A percentile compares a stretch with the other conserved stretches of the same genome.
Evolutionary conservation across 306 rosid genomes (phyloP).

Genomic region (Astragalus membranaceus): DNA sequence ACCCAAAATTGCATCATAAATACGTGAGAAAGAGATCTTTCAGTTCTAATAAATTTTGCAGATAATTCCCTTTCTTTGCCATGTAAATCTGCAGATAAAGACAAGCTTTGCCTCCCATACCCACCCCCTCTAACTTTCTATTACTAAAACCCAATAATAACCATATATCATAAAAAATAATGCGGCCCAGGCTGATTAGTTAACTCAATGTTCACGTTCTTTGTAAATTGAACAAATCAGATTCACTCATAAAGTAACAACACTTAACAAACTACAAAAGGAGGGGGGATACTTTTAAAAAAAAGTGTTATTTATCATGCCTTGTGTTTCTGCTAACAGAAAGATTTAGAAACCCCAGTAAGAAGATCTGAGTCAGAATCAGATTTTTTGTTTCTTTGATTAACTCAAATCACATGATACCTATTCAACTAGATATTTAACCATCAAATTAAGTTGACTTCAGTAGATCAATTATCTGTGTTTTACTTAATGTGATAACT

Average conservation of each 20-base stretch:
- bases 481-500: neutral
- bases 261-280: neutral
- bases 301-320: neutral
- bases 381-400: neutral
- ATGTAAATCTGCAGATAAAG: neutral
- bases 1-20: conserved; percentile 24
- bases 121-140: neutral
- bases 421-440: neutral
- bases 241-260: neutral
- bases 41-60: neutral
- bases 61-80: neutral
- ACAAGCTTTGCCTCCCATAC: neutral
- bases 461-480: neutral
- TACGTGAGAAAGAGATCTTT: conserved; percentile 19
- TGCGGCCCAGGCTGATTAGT: neutral
- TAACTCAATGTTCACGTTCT: neutral
- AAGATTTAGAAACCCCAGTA: neutral
- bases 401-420: neutral
- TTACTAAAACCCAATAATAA: neutral
- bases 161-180: neutral
- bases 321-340: neutral
- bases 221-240: neutral
- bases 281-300: neutral
- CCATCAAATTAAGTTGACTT: neutral
- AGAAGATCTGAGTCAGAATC: neutral